Evolutionary conservation across 1,284 basidiomycete species (phyloP).

Genomic region (Agroathelia rolfsii): DNA sequence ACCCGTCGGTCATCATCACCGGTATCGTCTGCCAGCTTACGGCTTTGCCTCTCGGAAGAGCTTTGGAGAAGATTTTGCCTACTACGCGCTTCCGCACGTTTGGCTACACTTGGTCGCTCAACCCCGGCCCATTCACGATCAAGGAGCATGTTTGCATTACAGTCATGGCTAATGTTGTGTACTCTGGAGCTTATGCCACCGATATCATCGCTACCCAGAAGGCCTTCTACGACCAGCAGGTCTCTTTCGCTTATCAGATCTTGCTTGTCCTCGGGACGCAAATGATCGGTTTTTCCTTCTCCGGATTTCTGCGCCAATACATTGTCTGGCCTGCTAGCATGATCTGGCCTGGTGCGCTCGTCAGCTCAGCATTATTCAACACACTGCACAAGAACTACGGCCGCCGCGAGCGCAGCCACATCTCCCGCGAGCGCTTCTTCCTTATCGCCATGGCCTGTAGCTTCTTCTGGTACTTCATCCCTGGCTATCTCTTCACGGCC

Average conservation of each 20-base stretch:
- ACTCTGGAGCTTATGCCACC: slow-evolving; percentile 59
- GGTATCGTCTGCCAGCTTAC: slow-evolving; percentile 60
- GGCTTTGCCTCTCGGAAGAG: slow-evolving; percentile 61
- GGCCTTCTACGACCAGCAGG: slow-evolving; percentile 52
- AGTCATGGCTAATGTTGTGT: slow-evolving; percentile 73
- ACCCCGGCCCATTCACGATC: slow-evolving; percentile 87
- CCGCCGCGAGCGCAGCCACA: slow-evolving; percentile 53
- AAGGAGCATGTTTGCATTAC: slow-evolving; percentile 83
- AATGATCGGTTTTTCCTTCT: slow-evolving; percentile 66
- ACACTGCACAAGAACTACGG: slow-evolving; percentile 82
- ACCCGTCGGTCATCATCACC: slow-evolving; percentile 54
- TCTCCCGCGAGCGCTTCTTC: slow-evolving; percentile 75
- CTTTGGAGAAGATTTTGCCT: slow-evolving; percentile 57
- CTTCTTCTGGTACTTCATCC: slow-evolving; percentile 80
- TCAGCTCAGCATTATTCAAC: slow-evolving; percentile 84
- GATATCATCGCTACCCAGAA: slow-evolving; percentile 63
- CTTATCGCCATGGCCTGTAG: slow-evolving; percentile 45
- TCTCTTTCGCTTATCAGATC: slow-evolving; percentile 53
- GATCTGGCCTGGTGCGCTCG: slow-evolving; percentile 93
- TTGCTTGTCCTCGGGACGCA: slow-evolving; percentile 67
- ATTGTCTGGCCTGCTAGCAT: slow-evolving; percentile 87
- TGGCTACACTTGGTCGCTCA: slow-evolving; percentile 62
- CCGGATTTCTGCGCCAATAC: slow-evolving; percentile 73
- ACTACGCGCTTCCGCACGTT: slow-evolving; percentile 54
- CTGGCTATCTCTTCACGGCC: slow-evolving; percentile 74